These are phyloP conservation scores for Termitomyces sp. DNA, from an alignment of 768 basidiomycete species.

Conservation along the genomic window DNA sequence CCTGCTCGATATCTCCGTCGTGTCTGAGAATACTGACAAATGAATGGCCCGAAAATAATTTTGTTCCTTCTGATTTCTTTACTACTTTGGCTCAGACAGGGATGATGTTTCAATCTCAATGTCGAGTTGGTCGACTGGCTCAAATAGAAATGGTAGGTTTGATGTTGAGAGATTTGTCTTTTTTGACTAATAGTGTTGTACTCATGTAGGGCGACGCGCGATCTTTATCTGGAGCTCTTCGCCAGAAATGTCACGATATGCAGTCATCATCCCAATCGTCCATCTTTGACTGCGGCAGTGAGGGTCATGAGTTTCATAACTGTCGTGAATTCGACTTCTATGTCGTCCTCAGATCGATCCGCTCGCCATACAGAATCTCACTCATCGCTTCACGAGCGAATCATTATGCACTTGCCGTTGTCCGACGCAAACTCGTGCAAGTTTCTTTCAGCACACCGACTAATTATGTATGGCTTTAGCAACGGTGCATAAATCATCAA, in stretches of 20 bases:
- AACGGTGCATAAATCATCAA: not conserved
- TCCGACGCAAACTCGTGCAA: not conserved
- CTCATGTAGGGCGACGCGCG: not conserved
- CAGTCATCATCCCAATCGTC: not conserved
- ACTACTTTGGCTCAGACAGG: not conserved
- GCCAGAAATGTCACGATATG: no score
- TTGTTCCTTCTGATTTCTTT: not conserved
- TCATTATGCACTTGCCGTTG: not conserved
- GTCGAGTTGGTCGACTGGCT: not conserved
- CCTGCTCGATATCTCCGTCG: not conserved
- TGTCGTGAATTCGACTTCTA: not conserved
- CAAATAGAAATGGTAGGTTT: not conserved
- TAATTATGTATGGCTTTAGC: not conserved
- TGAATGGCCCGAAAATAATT: not conserved
- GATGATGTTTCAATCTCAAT: not conserved
- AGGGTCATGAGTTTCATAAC: no score
- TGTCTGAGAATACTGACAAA: not conserved
- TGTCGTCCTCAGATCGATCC: not conserved
- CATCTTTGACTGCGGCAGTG: not conserved
- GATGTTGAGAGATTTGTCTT: not conserved
- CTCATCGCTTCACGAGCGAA: not conserved
- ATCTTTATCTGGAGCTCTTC: not conserved
- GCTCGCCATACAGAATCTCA: not conserved
- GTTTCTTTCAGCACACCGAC: not conserved
- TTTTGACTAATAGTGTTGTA: not conserved